Conservation (phyloP, 371 early-diverging fungal genomes). For the Neoconidiobolus thromboides region DNA sequence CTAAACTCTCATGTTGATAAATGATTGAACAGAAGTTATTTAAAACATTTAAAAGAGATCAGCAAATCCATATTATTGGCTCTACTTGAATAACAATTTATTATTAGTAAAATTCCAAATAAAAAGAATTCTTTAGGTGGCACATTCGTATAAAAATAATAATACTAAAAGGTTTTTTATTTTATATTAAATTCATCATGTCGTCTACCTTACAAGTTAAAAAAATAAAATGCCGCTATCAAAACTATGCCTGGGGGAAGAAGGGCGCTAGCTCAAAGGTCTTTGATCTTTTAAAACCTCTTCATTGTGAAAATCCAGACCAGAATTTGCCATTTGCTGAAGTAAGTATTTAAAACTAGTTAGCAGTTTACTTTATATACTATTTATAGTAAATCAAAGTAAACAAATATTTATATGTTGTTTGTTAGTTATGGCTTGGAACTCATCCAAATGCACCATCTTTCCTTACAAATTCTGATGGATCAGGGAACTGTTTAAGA, state of each 20-base stretch:
- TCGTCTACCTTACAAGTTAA: no score
- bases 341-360: constrained; percentile 17
- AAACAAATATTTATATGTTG: not conserved
- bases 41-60: no score
- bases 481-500: constrained; percentile 6
- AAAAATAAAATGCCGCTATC: constrained; percentile 8
- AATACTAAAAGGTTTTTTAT: no score
- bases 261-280: constrained; percentile 64
- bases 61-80: no score
- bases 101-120: no score
- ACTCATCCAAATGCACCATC: constrained; percentile 91
- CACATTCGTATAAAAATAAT: no score
- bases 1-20: no score
- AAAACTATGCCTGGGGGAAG: constrained; percentile 94
- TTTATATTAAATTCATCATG: no score
- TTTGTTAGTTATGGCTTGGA: constrained; percentile 84
- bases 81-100: no score
- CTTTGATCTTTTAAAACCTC: constrained; percentile 51
- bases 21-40: no score
- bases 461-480: not conserved
- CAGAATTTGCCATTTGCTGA: constrained; percentile 71
- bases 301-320: constrained; percentile 28
- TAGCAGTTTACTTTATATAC: not conserved
- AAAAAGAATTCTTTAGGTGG: no score
- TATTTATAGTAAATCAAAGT: not conserved